These are phyloP conservation scores for Phallus indusiatus DNA, from an alignment of 768 basidiomycete species.

Conservation along the genomic window DNA sequence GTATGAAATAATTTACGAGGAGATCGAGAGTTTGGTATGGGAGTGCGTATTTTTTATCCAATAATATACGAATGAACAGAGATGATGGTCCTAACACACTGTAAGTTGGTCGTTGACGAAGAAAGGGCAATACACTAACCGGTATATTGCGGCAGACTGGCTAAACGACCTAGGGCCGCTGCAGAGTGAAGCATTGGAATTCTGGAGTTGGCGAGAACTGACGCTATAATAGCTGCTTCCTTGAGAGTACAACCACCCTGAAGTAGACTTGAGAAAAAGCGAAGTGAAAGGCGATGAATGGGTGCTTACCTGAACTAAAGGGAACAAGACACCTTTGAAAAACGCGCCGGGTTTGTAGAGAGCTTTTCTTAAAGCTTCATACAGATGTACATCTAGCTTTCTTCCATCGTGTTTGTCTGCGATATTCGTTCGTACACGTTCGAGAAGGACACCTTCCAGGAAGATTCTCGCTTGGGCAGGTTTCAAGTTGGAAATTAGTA, in stretches of 20 bases:
- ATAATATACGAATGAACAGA: slow-evolving; percentile 89
- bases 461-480: slow-evolving; percentile 90
- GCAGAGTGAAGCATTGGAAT: slow-evolving; percentile 96
- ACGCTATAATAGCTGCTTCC: slow-evolving; percentile 91
- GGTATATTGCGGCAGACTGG: slow-evolving; percentile 86
- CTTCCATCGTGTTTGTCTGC: slow-evolving; percentile 46
- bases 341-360: slow-evolving; percentile 96
- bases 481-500: slow-evolving; percentile 95
- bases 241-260: slow-evolving; percentile 81
- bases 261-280: background rate
- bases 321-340: slow-evolving; percentile 97
- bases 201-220: slow-evolving; percentile 81
- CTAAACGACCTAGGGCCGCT: slow-evolving; percentile 85
- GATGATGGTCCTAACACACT: slow-evolving; percentile 67
- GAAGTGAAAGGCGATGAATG: background rate
- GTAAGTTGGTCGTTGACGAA: background rate
- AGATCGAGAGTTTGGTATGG: slow-evolving; percentile 98
- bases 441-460: slow-evolving; percentile 83
- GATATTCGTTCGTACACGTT: slow-evolving; percentile 86
- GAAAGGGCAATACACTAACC: slow-evolving; percentile 34
- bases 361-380: slow-evolving; percentile 84
- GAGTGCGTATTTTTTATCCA: slow-evolving; percentile 97
- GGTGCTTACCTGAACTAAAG: slow-evolving; percentile 73
- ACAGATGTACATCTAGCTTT: slow-evolving; percentile 89
- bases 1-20: slow-evolving; percentile 96